A percentile compares a stretch with the other conserved stretches of the same genome.
phyloP scores from a whole-genome alignment of 768 basidiomycete species.

The Rhizopogon vesiculosus region DNA sequence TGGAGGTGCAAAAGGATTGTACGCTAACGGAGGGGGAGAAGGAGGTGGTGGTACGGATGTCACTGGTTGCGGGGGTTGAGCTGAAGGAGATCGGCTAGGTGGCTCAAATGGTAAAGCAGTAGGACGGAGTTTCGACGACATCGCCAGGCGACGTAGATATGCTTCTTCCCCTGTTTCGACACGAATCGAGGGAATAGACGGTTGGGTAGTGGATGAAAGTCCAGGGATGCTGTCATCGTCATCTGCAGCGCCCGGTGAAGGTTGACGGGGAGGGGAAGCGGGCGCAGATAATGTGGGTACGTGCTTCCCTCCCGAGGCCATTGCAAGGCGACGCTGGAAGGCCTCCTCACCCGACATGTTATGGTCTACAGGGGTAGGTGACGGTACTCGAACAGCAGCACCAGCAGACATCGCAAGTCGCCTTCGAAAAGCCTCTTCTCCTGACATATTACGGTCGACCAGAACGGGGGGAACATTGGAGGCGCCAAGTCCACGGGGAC shows the following conservation, averaged over 20 bases:
- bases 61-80: slow-evolving; percentile 13
- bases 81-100: slow-evolving; percentile 17
- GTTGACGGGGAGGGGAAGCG: slow-evolving; percentile 14
- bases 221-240: slow-evolving; percentile 23
- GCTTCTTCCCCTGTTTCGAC: slow-evolving; percentile 64
- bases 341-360: slow-evolving; percentile 74
- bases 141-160: slow-evolving; percentile 55
- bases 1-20: slow-evolving; percentile 67
- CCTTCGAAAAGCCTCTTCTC: slow-evolving; percentile 79
- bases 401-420: slow-evolving; percentile 64
- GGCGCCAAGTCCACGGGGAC: slow-evolving; percentile 20
- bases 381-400: slow-evolving; percentile 14
- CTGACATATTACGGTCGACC: slow-evolving; percentile 50
- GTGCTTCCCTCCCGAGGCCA: slow-evolving; percentile 39
- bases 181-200: slow-evolving; percentile 2
- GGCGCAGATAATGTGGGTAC: not conserved
- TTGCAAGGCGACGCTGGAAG: slow-evolving; percentile 68
- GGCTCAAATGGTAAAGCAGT: slow-evolving; percentile 25
- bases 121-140: slow-evolving; percentile 39
- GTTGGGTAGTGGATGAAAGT: slow-evolving; percentile 2
- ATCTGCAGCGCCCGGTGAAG: slow-evolving; percentile 13
- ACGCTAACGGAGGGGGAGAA: slow-evolving; percentile 54
- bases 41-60: slow-evolving; percentile 21
- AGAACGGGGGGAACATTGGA: slow-evolving; percentile 26
- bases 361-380: slow-evolving; percentile 34